Evolutionary conservation across 2,329 filamentous ascomycete species (phyloP), one percentile per base, ranked within the genome.

Genomic region (Sclerotinia subarctica): DNA sequence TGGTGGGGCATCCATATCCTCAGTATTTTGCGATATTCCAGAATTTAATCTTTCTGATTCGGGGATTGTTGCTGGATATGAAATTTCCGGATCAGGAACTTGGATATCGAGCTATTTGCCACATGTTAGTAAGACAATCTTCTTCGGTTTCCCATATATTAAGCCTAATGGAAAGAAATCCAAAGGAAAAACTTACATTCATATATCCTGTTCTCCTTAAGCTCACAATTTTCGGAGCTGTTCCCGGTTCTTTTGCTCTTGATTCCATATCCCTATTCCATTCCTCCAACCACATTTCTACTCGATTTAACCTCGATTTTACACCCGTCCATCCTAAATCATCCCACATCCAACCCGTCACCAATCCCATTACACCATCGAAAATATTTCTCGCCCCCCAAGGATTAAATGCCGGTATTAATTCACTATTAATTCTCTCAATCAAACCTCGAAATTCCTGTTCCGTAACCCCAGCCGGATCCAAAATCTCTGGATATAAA

Each of bases 291-390:
- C 92, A 97, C 49, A 78, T 79, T 79, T 99, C 95, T 24, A 97
- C 80, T 13, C 81, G 83, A 67, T 83, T 85, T 57, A 97, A 78
- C 67, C 89, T 85, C 29, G 83, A 81, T 81, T 98, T 98, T 69
- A 90, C 85, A 11, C 85, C 88, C 4, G 91, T 91, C 47, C 92
- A 80, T 1, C 94, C 93, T 29, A 94, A 75, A 77, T 98, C 94
- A 69, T 99, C 95, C 93, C 93, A 98, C 46, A 98, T 76, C 92
- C 94, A 99, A 29, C 94, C 92, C 0, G 95, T 98, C 46, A 93
- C 79, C 5, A 96, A 82, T 2, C 94, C 93, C 73, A 98, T 77
- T 15, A 92, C 78, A 17, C 88, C 86, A 78, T 99, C 95, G 0
- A 97, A 72, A 75, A 94, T 87, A 73, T 96, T 96, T 63, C 92